Percentiles rank a stretch among this genome's conserved stretches.
Conservation (phyloP, 73 alveolate species). For the Paramecium octaurelia region DNA sequence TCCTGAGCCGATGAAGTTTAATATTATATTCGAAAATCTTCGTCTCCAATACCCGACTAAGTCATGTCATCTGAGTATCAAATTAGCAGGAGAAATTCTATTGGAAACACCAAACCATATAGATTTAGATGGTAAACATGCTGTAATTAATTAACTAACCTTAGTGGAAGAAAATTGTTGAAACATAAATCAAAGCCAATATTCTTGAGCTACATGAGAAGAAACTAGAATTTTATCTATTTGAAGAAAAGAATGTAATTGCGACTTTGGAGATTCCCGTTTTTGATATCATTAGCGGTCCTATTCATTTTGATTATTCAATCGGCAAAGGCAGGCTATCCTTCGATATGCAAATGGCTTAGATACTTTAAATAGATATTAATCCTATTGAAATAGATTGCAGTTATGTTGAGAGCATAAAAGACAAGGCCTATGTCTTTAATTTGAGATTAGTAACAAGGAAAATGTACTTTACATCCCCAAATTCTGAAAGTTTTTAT, state of each 20-base stretch:
- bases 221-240: neutral
- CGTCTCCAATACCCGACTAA: neutral
- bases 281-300: conserved; percentile 5
- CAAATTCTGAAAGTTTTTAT: neutral
- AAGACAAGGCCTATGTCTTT: conserved; percentile 15
- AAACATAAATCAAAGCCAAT: neutral
- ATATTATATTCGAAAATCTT: neutral
- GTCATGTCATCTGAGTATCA: neutral
- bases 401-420: neutral
- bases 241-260: neutral
- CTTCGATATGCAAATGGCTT: conserved; percentile 21
- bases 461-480: neutral
- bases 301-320: neutral
- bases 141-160: neutral
- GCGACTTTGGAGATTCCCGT: neutral
- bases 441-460: neutral
- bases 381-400: neutral
- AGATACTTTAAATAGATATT: neutral
- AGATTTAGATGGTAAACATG: conserved; percentile 27
- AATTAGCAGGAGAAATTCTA: neutral
- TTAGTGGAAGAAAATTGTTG: neutral
- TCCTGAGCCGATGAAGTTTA: neutral
- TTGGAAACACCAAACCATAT: conserved; percentile 23
- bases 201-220: neutral
- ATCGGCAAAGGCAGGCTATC: conserved; percentile 19